Percentiles rank a stretch among this genome's conserved stretches.
phyloP scores from a whole-genome alignment of 2,329 filamentous ascomycete genomes.

The Fusarium goolgardi region DNA sequence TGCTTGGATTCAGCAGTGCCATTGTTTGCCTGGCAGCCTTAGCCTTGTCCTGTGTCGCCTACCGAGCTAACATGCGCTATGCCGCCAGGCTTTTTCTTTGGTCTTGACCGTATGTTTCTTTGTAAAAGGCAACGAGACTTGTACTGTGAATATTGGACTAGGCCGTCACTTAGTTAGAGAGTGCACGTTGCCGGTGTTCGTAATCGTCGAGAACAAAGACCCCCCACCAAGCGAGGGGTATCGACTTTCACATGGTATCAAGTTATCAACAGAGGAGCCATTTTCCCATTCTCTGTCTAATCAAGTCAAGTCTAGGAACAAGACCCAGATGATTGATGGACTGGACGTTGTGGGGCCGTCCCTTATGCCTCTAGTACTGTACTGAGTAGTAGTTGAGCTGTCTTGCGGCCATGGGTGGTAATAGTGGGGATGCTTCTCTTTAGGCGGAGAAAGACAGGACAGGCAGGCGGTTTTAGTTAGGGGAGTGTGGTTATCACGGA shows the following conservation, averaged over 20 bases:
- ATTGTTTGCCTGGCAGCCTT: conserved; percentile 16
- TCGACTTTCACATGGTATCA: conserved; percentile 40
- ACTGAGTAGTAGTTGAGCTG: conserved; percentile 28
- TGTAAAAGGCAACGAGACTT: background rate
- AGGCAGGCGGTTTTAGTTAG: background rate
- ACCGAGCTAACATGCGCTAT: conserved; percentile 6
- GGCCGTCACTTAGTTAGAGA: background rate
- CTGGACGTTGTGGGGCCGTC: conserved; percentile 39
- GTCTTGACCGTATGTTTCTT: conserved; percentile 23
- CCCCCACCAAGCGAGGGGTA: conserved; percentile 22
- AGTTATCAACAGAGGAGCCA: conserved; percentile 17
- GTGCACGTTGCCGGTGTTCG: conserved; percentile 34
- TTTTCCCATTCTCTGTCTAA: conserved; percentile 23
- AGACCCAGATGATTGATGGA: conserved; percentile 24
- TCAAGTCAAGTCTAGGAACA: conserved; percentile 38
- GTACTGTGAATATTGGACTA: background rate
- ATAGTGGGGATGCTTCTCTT: conserved; percentile 30
- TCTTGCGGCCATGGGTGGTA: conserved; percentile 13
- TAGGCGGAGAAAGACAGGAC: conserved; percentile 10
- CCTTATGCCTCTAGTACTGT: conserved; percentile 15
- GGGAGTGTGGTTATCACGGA: conserved; percentile 45
- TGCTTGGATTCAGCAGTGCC: conserved; percentile 27
- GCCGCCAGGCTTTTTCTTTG: conserved; percentile 1
- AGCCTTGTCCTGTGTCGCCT: no score
- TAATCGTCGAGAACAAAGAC: conserved; percentile 26